Base-by-base conservation (phyloP, 192 early-diverging fungal genomes). In the Coemansia sp. region DNA sequence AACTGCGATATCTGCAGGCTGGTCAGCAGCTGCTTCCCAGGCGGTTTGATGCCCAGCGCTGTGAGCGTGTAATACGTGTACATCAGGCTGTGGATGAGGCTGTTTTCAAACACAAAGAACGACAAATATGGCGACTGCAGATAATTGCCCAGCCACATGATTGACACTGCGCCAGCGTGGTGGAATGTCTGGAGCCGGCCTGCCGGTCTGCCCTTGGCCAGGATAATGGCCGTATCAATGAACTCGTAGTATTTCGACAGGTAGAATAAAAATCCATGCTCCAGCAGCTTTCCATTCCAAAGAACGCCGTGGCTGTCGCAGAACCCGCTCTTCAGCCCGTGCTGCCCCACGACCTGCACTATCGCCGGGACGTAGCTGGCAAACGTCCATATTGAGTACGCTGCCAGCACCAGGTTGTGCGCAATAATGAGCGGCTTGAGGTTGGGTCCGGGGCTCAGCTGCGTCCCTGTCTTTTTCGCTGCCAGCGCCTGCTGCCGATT, bases 221-320 rank as follows among this genome's bases (percentile, higher is more conserved):
- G 81, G 50, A 94, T 90, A 69, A 94, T 93, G 45, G 86, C 84
- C 25, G 93, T 94, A 71, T 94, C 93, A 56, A 94, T 76, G 58
- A 94, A 84, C 79, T 94, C 93, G 76, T 93, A 94, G 75, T 87
- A 91, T 77, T 92, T 92, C 62, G 89, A 91, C 37, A 94, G 87
- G 76, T 94, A 94, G 77, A 94, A 94, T 59, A 92, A 67, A 43
- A 89, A 93, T 14, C 89, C 88, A 81, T 89, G 92, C 76, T 88
- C 88, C 35, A 84, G 86, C 41, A 93, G 85, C 55, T 82, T 77
- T 57, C 77, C 70, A 53, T 85, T 83, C 87, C 91, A 91, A 47
- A 93, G 79, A 32, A 70, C 79, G 48, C 72, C 43, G 41, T 87
- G 73, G 47, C 59, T 72, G 68, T 93, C 89, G 70, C 89, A 92